Percentiles rank a stretch among this genome's conserved stretches.
Conservation (phyloP, 2,329 filamentous ascomycete species). For the Bipolaris gigantea region DNA sequence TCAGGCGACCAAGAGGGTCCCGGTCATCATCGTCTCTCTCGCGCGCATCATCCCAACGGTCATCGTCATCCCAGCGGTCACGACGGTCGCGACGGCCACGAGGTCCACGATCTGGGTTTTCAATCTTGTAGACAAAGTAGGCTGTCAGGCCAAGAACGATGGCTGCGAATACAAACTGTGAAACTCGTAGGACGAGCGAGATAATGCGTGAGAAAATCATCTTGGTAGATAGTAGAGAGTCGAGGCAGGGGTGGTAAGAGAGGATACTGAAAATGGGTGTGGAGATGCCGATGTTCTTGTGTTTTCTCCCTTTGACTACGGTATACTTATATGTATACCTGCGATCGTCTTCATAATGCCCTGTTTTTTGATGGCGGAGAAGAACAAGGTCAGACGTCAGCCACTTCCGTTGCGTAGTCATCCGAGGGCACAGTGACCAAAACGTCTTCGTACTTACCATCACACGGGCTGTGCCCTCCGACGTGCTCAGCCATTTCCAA, state of each 20-base stretch:
- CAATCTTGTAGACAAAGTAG: conserved; percentile 24
- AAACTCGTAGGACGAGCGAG: conserved; percentile 61
- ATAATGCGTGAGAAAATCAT: conserved; percentile 52
- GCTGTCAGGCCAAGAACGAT: conserved; percentile 51
- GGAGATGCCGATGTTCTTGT: background rate
- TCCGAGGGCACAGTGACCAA: background rate
- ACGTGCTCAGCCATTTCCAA: conserved; percentile 10
- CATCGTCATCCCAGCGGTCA: conserved; percentile 44
- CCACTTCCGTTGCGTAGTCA: conserved; percentile 18
- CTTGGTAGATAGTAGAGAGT: conserved; percentile 5
- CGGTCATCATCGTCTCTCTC: conserved; percentile 34
- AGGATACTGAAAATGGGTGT: background rate
- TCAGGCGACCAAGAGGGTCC: conserved; percentile 66
- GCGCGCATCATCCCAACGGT: conserved; percentile 20
- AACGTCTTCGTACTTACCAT: background rate
- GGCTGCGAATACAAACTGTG: conserved; percentile 69
- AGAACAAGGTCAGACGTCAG: conserved; percentile 13
- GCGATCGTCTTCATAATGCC: background rate
- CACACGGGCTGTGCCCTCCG: conserved; percentile 7
- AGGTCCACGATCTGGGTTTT: conserved; percentile 1
- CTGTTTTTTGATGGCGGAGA: background rate
- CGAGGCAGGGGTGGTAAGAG: background rate
- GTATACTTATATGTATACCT: conserved; percentile 6
- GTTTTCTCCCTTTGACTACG: background rate
- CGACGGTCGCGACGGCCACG: conserved; percentile 26